A percentile compares a stretch with the other conserved stretches of the same genome.
Evolutionary conservation across 768 basidiomycete species (phyloP).

Genomic region (Saitozyma sp.): DNA sequence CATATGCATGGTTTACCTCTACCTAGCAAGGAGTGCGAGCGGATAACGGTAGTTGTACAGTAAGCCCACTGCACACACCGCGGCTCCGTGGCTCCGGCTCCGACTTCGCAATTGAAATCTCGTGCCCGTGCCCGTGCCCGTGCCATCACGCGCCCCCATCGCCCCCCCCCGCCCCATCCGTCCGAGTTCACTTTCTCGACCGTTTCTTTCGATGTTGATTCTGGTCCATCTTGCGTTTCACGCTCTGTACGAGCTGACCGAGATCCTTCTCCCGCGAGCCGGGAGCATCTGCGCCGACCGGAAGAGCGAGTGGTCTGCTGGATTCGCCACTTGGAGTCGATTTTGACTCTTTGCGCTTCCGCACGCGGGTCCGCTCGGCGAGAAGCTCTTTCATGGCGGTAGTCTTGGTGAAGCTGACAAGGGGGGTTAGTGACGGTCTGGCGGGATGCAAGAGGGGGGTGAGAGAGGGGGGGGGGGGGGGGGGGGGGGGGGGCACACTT

Average conservation of each 20-base stretch:
- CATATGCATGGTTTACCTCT: not conserved
- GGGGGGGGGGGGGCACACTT: too few relatives aligned
- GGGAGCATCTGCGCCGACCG: slow-evolving; percentile 47
- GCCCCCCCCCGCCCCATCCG: too few relatives aligned
- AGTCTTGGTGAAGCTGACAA: slow-evolving; percentile 81
- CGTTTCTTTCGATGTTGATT: slow-evolving; percentile 21
- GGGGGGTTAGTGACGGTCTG: slow-evolving; percentile 5
- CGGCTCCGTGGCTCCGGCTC: too few relatives aligned
- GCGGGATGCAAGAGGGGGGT: too few relatives aligned
- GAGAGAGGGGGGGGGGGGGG: too few relatives aligned
- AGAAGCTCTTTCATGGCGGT: slow-evolving; percentile 83
- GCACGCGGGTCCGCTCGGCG: slow-evolving; percentile 65
- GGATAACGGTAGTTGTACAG: too few relatives aligned
- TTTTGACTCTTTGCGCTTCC: slow-evolving; percentile 4
- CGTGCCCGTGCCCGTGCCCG: not conserved
- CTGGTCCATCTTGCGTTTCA: slow-evolving; percentile 70
- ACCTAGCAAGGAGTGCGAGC: too few relatives aligned
- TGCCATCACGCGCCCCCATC: not conserved
- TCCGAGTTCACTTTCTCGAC: slow-evolving; percentile 5
- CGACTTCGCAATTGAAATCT: too few relatives aligned
- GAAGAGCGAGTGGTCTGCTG: slow-evolving; percentile 4
- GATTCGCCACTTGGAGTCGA: slow-evolving; percentile 1
- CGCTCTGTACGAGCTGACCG: slow-evolving; percentile 73
- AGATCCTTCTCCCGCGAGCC: slow-evolving; percentile 66
- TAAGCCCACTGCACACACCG: too few relatives aligned